phyloP scores from a whole-genome alignment of 169 alveolate species.

The Eimeria sp. region DNA sequence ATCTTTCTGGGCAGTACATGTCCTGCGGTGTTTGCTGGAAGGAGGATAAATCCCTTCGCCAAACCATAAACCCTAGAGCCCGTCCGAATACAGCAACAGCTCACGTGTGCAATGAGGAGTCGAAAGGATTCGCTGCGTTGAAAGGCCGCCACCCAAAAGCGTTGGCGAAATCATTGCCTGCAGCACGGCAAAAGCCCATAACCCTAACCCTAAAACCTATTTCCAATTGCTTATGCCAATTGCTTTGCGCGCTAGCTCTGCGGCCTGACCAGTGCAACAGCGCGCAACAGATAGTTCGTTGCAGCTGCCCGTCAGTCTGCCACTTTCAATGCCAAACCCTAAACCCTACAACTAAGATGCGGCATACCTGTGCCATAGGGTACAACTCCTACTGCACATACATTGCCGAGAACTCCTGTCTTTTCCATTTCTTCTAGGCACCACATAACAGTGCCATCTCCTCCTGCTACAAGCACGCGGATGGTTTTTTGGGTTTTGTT shows the following conservation, averaged over 20 bases:
- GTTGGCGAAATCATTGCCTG: constrained; percentile 96
- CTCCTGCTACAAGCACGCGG: constrained; percentile 96
- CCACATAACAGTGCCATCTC: constrained; percentile 98
- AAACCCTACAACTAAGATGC: neutral
- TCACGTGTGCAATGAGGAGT: constrained; percentile 88
- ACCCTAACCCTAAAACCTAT: constrained; percentile 3
- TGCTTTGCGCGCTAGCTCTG: constrained; percentile 96
- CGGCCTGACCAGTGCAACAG: constrained; percentile 89
- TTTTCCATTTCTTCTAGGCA: constrained; percentile 91
- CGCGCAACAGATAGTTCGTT: neutral
- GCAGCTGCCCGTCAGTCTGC: neutral
- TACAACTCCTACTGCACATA: constrained; percentile 93
- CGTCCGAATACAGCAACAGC: neutral
- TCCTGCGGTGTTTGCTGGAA: neutral
- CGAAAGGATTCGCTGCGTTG: constrained; percentile 89
- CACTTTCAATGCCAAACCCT: constrained; percentile 45
- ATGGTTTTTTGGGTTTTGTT: constrained; percentile 1
- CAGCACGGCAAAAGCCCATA: neutral
- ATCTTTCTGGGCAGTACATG: no score
- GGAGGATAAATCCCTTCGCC: no score
- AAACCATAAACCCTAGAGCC: neutral
- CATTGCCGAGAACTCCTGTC: constrained; percentile 88
- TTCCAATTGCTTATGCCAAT: neutral
- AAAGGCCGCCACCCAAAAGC: constrained; percentile 94
- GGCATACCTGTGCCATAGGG: constrained; percentile 97